Evolutionary conservation across 495 filamentous ascomycete species (phyloP), one percentile per base, ranked within the genome.

Genomic region (Xylaria palmicola): DNA sequence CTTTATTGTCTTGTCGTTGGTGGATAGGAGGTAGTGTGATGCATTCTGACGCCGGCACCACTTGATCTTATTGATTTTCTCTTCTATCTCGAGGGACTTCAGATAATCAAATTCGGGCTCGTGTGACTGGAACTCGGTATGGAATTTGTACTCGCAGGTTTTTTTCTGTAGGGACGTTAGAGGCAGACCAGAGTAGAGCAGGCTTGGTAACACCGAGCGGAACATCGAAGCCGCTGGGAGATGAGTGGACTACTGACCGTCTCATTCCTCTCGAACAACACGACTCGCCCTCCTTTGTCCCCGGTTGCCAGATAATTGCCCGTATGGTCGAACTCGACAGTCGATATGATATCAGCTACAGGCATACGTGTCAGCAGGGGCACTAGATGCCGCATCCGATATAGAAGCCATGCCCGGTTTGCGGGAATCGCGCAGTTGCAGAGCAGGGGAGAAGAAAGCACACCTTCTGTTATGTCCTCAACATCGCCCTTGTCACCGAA

Each of bases 61-160:
- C 80, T 98, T 98, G 77, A 98, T 98, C 82, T 98, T 98, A 83
- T 98, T 98, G 84, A 98, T 98, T 81, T 98, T 98, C 79, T 98
- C 94, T 83, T 98, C 94, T 66, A 98, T 98, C 79, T 98, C 94
- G 60, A 98, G 83, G 20, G 94, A 98, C 79, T 98, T 98, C 58
- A 98, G 85, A 75, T 98, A 98, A 72, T 98, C 94, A 75, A 98
- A 98, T 75, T 98, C 94, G 20, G 94, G 94, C 74, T 98, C 94
- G 77, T 98, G 94, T 55, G 94, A 98, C 82, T 98, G 94, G 63
- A 98, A 98, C 72, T 98, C 94, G 69, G 94, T 98, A 74, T 98
- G 94, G 76, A 98, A 98, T 75, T 98, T 98, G 83, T 98, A 98
- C 77, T 98, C 94, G 84, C 94, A 98, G 13, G 94, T 97, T 88